Conservation (phyloP, 371 early-diverging fungal species). For the Saksenaea oblongispora region DNA sequence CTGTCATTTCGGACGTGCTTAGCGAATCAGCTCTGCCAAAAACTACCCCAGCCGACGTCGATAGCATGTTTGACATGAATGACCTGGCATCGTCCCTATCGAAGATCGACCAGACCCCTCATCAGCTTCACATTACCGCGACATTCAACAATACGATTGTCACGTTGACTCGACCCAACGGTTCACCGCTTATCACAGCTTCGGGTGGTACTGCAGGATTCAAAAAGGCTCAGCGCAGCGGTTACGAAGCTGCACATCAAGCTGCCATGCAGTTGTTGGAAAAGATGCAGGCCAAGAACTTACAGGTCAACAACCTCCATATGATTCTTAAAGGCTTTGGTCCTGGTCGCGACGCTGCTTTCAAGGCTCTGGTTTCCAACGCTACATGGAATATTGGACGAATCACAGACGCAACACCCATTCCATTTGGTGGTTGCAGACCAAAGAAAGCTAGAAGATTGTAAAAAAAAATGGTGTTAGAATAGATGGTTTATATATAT, state of each 20-base stretch:
- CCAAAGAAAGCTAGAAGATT: constrained; percentile 89
- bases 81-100: constrained; percentile 12
- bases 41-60: background rate
- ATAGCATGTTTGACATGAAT: constrained; percentile 3
- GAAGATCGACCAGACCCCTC: constrained; percentile 27
- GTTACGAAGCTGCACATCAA: constrained; percentile 93
- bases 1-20: background rate
- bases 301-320: constrained; percentile 69
- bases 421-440: constrained; percentile 93
- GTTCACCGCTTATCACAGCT: constrained; percentile 69
- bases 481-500: no score
- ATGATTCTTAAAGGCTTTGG: constrained; percentile 90
- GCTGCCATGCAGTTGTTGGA: constrained; percentile 77
- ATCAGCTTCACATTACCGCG: constrained; percentile 78
- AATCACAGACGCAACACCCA: constrained; percentile 89
- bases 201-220: constrained; percentile 88
- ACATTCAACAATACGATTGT: constrained; percentile 89
- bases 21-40: background rate
- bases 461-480: constrained; percentile 43
- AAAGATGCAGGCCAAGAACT: constrained; percentile 65
- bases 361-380: constrained; percentile 75
- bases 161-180: constrained; percentile 77
- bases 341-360: constrained; percentile 90
- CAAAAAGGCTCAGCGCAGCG: constrained; percentile 86
- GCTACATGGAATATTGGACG: constrained; percentile 76